Evolutionary conservation across 2,329 filamentous ascomycete genomes (phyloP).

Genomic region (Coleophoma cylindrospora): DNA sequence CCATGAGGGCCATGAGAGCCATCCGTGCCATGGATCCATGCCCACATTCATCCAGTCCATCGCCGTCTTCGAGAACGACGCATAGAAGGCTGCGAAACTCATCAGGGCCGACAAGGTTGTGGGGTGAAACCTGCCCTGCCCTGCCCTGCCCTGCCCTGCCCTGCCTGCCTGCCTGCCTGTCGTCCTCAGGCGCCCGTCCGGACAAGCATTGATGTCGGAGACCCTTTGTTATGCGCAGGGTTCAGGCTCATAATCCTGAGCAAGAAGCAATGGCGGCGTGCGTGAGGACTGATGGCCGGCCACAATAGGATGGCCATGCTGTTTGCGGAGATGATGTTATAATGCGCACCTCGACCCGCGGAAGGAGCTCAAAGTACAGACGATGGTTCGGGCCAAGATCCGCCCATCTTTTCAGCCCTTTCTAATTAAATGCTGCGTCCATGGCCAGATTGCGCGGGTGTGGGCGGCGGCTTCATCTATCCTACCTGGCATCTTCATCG

Average conservation of each 20-base stretch:
- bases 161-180: background rate
- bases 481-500: too few relatives aligned
- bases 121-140: background rate
- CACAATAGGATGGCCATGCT: too few relatives aligned
- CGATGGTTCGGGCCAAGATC: too few relatives aligned
- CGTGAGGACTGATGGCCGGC: too few relatives aligned
- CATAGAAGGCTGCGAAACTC: conserved; percentile 21
- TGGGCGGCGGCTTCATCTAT: too few relatives aligned
- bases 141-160: background rate
- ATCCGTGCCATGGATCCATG: too few relatives aligned
- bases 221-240: background rate
- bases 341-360: background rate
- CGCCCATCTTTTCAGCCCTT: too few relatives aligned
- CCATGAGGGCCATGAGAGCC: conserved; percentile 1
- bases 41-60: background rate
- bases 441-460: too few relatives aligned
- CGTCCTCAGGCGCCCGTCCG: background rate
- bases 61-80: conserved; percentile 15
- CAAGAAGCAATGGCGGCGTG: too few relatives aligned
- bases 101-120: conserved; percentile 6
- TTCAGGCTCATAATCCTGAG: too few relatives aligned
- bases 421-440: too few relatives aligned
- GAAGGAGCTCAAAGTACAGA: too few relatives aligned
- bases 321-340: background rate
- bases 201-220: background rate